A percentile compares a stretch with the other conserved stretches of the same genome.
Conservation (phyloP, 345 rosid species). For the Toxicodendron radicans region DNA sequence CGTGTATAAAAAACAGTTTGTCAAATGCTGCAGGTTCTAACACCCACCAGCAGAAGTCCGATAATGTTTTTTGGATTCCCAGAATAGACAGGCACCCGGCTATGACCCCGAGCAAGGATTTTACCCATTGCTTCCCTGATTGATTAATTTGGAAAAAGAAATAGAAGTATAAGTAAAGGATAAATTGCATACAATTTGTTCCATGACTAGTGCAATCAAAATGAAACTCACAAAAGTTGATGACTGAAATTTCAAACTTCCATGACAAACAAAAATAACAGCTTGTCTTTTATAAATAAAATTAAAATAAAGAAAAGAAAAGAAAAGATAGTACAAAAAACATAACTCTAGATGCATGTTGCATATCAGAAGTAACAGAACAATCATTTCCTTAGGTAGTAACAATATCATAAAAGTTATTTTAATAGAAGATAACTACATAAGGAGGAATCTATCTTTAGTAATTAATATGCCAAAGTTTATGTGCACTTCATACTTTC, state of each 20-base stretch:
- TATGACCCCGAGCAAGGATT: constrained; percentile 92
- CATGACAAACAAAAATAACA: neutral
- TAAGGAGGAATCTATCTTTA: neutral
- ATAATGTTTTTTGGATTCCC: constrained; percentile 83
- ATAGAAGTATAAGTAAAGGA: neutral
- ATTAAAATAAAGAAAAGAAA: neutral
- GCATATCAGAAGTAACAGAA: neutral
- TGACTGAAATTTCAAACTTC: constrained; percentile 8
- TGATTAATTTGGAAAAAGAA: constrained; percentile 17
- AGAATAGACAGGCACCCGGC: constrained; percentile 91
- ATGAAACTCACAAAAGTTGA: neutral
- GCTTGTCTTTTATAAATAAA: neutral
- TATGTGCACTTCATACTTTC: neutral
- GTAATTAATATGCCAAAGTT: neutral
- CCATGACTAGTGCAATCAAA: neutral
- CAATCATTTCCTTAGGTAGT: neutral
- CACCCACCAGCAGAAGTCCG: constrained; percentile 86
- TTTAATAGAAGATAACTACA: neutral
- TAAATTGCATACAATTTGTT: neutral
- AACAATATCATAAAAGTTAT: neutral
- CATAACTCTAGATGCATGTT: neutral
- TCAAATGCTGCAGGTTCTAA: constrained; percentile 16
- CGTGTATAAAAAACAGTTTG: neutral
- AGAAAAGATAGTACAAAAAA: neutral
- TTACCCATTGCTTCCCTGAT: constrained; percentile 92